These are phyloP conservation scores for Phaffia rhodozyma DNA, from an alignment of 1,284 basidiomycete genomes.

Conservation along the genomic window DNA sequence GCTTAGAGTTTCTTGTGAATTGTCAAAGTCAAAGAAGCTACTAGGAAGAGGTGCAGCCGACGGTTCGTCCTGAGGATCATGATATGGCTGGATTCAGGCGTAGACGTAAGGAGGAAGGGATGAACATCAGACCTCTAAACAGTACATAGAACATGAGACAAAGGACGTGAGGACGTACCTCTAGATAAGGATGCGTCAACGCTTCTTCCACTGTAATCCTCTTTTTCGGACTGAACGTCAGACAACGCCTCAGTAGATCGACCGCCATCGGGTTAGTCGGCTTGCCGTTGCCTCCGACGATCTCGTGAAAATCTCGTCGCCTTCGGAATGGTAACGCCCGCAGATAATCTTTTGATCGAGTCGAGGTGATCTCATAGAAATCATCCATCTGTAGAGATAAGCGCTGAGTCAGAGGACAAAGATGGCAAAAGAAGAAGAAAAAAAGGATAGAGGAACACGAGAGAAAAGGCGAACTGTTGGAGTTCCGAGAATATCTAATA, in stretches of 20 bases:
- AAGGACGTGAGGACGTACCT: constrained; percentile 39
- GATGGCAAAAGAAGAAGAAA: neutral
- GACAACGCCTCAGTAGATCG: constrained; percentile 75
- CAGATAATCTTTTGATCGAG: constrained; percentile 79
- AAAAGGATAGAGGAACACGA: neutral
- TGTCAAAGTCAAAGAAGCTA: constrained; percentile 80
- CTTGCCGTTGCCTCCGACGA: constrained; percentile 40
- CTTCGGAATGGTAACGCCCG: constrained; percentile 84
- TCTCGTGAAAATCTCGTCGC: constrained; percentile 57
- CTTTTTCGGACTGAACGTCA: constrained; percentile 82
- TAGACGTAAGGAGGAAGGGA: constrained; percentile 25
- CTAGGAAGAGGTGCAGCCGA: constrained; percentile 65
- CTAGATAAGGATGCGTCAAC: constrained; percentile 81
- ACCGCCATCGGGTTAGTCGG: constrained; percentile 75
- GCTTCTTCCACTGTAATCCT: constrained; percentile 85
- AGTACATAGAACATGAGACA: constrained; percentile 16
- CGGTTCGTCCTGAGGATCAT: constrained; percentile 80
- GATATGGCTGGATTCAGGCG: constrained; percentile 54
- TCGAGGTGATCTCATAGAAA: constrained; percentile 57
- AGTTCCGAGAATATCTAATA: constrained; percentile 47
- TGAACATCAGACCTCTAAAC: constrained; percentile 23
- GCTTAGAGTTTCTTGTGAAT: constrained; percentile 37
- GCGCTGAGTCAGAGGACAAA: too few species aligned
- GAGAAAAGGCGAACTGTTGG: constrained; percentile 32
- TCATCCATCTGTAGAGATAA: constrained; percentile 43